These are phyloP conservation scores for Colletotrichum higginsianum DNA, from an alignment of 2,329 filamentous ascomycete species.

Conservation along the genomic window DNA sequence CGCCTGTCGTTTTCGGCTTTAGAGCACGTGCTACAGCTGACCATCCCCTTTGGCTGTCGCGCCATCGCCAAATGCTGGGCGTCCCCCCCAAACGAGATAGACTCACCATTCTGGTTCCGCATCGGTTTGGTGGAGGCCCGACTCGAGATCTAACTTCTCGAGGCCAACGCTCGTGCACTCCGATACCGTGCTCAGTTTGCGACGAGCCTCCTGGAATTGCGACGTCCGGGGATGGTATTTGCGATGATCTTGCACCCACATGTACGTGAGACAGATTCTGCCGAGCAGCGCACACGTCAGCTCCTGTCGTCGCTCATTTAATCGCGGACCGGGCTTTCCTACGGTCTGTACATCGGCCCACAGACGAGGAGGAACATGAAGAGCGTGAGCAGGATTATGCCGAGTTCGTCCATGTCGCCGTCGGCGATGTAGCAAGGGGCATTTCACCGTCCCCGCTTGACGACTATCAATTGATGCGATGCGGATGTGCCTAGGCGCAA, in stretches of 20 bases:
- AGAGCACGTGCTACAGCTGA: background rate
- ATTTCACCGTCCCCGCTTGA: conserved; percentile 14
- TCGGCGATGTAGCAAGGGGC: background rate
- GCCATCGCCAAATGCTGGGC: background rate
- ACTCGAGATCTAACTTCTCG: conserved; percentile 35
- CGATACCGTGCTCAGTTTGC: conserved; percentile 50
- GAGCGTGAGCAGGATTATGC: conserved; percentile 37
- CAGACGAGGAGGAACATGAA: conserved; percentile 32
- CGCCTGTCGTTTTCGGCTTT: background rate
- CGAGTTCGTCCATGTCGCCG: conserved; percentile 35
- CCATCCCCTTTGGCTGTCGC: background rate
- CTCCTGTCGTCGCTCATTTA: conserved; percentile 5
- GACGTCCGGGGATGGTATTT: conserved; percentile 41
- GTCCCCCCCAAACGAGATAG: background rate
- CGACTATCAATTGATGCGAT: background rate
- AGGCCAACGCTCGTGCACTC: conserved; percentile 43
- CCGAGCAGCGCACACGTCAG: conserved; percentile 13
- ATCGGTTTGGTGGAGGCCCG: conserved; percentile 22
- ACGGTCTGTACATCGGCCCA: conserved; percentile 37
- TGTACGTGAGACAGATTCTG: conserved; percentile 28
- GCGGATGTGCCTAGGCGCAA: background rate
- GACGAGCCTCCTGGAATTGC: conserved; percentile 45
- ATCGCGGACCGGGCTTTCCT: conserved; percentile 15
- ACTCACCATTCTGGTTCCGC: conserved; percentile 33
- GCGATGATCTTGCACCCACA: conserved; percentile 31